Percentiles rank a stretch among this genome's conserved stretches.
phyloP scores from a whole-genome alignment of 306 rosid genomes.

The Quercus variabilis region DNA sequence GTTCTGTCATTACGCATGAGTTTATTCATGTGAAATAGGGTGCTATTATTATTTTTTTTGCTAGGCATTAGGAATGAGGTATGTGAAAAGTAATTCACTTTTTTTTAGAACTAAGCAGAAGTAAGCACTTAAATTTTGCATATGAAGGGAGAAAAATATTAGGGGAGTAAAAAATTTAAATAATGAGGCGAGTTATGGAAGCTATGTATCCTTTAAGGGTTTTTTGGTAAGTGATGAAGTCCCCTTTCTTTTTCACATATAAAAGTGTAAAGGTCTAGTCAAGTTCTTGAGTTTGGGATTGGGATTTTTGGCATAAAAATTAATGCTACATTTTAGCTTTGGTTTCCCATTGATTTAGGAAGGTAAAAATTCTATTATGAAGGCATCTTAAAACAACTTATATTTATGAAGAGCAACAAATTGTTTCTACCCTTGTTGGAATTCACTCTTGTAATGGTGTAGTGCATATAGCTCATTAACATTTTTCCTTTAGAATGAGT shows the following conservation, averaged over 20 bases:
- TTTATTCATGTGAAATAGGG: neutral
- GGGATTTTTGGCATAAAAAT: neutral
- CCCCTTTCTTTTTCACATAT: neutral
- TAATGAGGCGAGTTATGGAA: neutral
- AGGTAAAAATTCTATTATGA: neutral
- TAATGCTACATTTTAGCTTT: neutral
- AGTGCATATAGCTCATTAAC: neutral
- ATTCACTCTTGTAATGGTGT: neutral
- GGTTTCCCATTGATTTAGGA: no score
- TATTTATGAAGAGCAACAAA: neutral
- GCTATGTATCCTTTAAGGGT: neutral
- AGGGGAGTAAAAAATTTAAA: neutral
- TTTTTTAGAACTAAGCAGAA: neutral
- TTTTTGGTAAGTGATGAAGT: neutral
- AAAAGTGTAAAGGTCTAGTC: neutral
- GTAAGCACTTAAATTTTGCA: neutral
- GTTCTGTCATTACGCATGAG: neutral
- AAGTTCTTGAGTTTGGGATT: neutral
- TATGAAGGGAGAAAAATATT: no score
- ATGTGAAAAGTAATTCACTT: neutral
- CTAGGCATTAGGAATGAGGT: neutral
- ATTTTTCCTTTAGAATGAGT: neutral
- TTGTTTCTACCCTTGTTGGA: neutral
- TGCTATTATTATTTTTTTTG: neutral
- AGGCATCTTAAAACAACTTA: neutral